These are phyloP conservation scores for Colletotrichum lentis DNA, from an alignment of 2,329 filamentous ascomycete species.

Conservation along the genomic window DNA sequence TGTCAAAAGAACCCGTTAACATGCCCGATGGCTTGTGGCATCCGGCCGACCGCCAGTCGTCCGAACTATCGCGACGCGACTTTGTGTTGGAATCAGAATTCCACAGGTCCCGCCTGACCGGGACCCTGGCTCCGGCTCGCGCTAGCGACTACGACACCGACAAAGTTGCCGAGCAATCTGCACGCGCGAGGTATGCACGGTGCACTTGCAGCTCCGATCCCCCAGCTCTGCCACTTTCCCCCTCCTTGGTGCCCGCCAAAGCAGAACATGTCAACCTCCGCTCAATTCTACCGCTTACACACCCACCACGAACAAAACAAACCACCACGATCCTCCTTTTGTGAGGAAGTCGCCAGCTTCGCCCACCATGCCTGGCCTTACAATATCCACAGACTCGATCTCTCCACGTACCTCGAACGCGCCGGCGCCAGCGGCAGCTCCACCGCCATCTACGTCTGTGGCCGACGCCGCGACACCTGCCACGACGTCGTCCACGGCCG, in stretches of 20 bases:
- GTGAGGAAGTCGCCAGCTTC: slow-evolving; percentile 24
- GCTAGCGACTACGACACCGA: too few relatives aligned
- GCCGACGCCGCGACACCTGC: slow-evolving; percentile 9
- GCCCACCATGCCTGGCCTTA: slow-evolving; percentile 45
- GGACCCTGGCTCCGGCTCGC: too few relatives aligned
- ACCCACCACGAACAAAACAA: slow-evolving; percentile 14
- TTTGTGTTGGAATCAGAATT: not conserved
- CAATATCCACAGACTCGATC: slow-evolving; percentile 41
- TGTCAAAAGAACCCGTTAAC: not conserved
- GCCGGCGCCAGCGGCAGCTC: slow-evolving; percentile 14
- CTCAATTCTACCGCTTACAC: slow-evolving; percentile 11
- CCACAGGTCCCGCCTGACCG: not conserved
- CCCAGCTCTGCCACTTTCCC: slow-evolving; percentile 8
- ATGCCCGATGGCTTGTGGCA: slow-evolving; percentile 9
- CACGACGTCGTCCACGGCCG: slow-evolving; percentile 1
- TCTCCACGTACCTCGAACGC: slow-evolving; percentile 40
- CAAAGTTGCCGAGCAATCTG: slow-evolving; percentile 23
- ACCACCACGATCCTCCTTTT: not conserved
- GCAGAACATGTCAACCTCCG: slow-evolving; percentile 10
- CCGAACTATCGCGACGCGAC: slow-evolving; percentile 4
- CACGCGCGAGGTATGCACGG: slow-evolving; percentile 21
- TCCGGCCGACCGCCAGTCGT: not conserved
- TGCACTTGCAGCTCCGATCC: slow-evolving; percentile 26
- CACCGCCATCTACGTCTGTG: slow-evolving; percentile 19
- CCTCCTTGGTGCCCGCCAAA: slow-evolving; percentile 24